Base-by-base conservation (phyloP, 2,329 filamentous ascomycete genomes). In the Trichoderma oligosporum region DNA sequence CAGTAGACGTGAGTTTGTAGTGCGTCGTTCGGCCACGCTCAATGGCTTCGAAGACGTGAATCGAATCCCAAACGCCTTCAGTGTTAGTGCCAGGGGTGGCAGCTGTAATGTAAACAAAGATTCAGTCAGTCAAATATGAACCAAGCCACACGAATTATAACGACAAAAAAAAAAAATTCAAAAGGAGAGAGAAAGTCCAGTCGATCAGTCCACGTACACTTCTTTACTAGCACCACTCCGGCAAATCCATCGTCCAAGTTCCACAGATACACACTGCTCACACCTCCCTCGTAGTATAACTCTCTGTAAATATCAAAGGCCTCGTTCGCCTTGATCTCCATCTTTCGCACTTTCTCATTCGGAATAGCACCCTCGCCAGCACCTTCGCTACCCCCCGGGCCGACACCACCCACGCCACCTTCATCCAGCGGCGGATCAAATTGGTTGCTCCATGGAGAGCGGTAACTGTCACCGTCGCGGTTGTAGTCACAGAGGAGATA, bases 401-500 rank as follows among this genome's bases (percentile, higher is more conserved):
- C 78, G 3, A 80, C 75, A 25, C 78, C 81, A 24, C 79, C 79
- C 0, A 70, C 69, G 14, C 84, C 82, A 48, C 80, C 81, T 63
- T 82, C 82, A 63, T 89, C 87, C 60, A 96, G 82, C 12, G 91
- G 88, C 16, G 93, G 94, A 71, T 97, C 91, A 73, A 99, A 99
- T 75, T 96, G 89, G 76, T 97, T 97, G 76, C 88, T 94, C 94
- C 94, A 99, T n/a, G 94, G 94, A 63, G 90, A 96, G 61, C 94
- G 88, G 82, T 96, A 96, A 76, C 89, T 95, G 77, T 97, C 93
- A 61, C 94, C 94, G 75, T 99, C 94, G 63, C 94, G 92, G 82
- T 99, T 99, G 82, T 99, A 99, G 82, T 99, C 94, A 81, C 94
- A 99, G 68, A 97, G 88, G 51, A 99, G 85, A 78, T 96, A 99